phyloP scores from a whole-genome alignment of 306 rosid species.

The Benincasa hispida region DNA sequence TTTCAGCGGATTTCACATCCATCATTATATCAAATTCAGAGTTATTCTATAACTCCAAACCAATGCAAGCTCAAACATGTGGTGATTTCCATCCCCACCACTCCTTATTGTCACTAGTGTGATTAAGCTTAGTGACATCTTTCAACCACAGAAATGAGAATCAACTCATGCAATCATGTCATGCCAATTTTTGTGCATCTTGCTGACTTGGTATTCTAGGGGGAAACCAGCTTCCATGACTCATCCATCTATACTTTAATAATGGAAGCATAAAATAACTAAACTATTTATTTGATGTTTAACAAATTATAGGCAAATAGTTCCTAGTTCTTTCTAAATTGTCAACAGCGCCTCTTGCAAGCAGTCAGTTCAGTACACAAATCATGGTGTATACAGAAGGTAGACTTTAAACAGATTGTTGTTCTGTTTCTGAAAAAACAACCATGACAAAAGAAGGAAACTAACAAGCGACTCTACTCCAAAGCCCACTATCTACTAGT shows the following conservation, averaged over 20 bases:
- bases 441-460: not conserved
- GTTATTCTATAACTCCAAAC: not conserved
- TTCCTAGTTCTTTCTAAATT: not conserved
- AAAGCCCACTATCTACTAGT: not conserved
- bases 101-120: not conserved
- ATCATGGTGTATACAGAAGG: not conserved
- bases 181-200: not conserved
- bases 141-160: not conserved
- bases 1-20: not conserved
- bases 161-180: not conserved
- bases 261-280: not conserved
- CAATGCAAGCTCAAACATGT: not conserved
- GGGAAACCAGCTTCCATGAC: not conserved
- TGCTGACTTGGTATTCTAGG: not conserved
- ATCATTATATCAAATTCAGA: not conserved
- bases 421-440: not conserved
- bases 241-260: not conserved
- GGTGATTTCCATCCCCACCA: not conserved
- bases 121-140: not conserved
- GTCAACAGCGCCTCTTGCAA: not conserved
- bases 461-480: not conserved
- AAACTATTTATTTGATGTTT: not conserved
- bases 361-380: not conserved
- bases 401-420: not conserved
- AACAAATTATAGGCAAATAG: not conserved